Percentiles rank a stretch among this genome's conserved stretches.
Evolutionary conservation across 805 yeast genomes (phyloP).

Genomic region (Metschnikowia koreensis): DNA sequence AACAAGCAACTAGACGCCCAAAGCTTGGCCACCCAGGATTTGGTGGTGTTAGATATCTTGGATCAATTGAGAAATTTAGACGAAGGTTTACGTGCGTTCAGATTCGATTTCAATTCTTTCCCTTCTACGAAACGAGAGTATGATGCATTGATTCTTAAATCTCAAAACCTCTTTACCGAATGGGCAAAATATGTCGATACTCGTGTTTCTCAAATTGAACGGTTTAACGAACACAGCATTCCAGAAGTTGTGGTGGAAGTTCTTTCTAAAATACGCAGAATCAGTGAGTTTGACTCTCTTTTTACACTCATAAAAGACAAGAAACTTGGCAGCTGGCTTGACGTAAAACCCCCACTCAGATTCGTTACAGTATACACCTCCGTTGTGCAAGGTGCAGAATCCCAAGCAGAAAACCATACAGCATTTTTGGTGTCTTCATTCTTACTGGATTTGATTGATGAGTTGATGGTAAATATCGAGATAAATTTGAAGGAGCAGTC

Average conservation of each 20-base stretch:
- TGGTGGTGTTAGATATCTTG: constrained; percentile 41
- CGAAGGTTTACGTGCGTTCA: constrained; percentile 14
- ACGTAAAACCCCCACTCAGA: constrained; percentile 53
- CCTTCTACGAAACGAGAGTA: constrained; percentile 16
- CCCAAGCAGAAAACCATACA: constrained; percentile 11
- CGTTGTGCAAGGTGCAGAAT: constrained; percentile 41
- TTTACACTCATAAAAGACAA: constrained; percentile 47
- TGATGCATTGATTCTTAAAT: constrained; percentile 19
- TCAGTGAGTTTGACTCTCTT: constrained; percentile 62
- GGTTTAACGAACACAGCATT: constrained; percentile 69
- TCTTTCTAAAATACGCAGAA: constrained; percentile 62
- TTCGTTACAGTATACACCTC: constrained; percentile 47
- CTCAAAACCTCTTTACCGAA: constrained; percentile 49
- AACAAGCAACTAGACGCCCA: constrained; percentile 9
- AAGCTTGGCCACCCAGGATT: constrained; percentile 23
- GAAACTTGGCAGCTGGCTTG: constrained; percentile 68
- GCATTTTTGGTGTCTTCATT: constrained; percentile 58
- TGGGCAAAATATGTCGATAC: constrained; percentile 55
- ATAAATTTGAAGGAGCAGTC: constrained; percentile 47
- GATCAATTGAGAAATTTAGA: constrained; percentile 38
- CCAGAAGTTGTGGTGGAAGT: constrained; percentile 71
- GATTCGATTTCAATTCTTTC: constrained; percentile 12
- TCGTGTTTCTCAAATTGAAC: constrained; percentile 44
- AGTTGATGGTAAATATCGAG: constrained; percentile 63
- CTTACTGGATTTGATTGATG: constrained; percentile 76